Base-by-base conservation (phyloP, 2,329 filamentous ascomycete genomes). In the Pseudocercospora vitis region DNA sequence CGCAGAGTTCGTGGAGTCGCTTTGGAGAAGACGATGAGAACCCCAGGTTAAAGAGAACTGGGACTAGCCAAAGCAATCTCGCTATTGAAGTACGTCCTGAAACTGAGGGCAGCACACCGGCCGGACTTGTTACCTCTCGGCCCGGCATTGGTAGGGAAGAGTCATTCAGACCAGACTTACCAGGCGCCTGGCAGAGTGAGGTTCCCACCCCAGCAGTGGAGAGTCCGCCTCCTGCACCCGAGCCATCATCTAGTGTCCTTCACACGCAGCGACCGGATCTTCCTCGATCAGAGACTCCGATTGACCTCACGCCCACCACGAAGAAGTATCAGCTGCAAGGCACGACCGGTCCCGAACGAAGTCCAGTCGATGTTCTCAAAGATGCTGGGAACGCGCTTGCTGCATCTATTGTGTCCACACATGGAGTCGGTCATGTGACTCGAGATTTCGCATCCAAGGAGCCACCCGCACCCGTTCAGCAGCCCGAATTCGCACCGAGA, bases 181-280 rank as follows among this genome's bases (percentile, higher is more conserved):
- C 79, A 32, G 79, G 79, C 18, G 76, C 75, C 48, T 81, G 78
- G 79, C 47, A 48, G 18, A 81, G 78, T 26, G 77, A 72, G 55
- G 70, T 72, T 2, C 73, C 74, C 5, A 74, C 71, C 24, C 66
- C 70, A 28, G 71, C 68, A 5, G 65, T 68, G n/a, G 69, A 73
- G n/a, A 64, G 56, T 19, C 65, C 65, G 9, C 60, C 69, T 12
- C 52, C 50, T 9, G n/a, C 42, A 4, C 21, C 32, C n/a, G 49
- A 29, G 18, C 18, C 44, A 33, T 48, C 50, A 14, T 46, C 35
- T 46, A 14, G 29, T 33, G 52, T 35, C 3, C n/a, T 45, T 23
- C 8, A 14, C 2, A 19, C 24, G 9, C n/a, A 28, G 2, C 12
- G 42, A 19, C 24, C 24, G 16, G 24, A 45, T 21, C 24, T 45